Evolutionary conservation across 768 basidiomycete species (phyloP), one percentile per base, ranked within the genome.

Genomic region (Amyloporia xantha): DNA sequence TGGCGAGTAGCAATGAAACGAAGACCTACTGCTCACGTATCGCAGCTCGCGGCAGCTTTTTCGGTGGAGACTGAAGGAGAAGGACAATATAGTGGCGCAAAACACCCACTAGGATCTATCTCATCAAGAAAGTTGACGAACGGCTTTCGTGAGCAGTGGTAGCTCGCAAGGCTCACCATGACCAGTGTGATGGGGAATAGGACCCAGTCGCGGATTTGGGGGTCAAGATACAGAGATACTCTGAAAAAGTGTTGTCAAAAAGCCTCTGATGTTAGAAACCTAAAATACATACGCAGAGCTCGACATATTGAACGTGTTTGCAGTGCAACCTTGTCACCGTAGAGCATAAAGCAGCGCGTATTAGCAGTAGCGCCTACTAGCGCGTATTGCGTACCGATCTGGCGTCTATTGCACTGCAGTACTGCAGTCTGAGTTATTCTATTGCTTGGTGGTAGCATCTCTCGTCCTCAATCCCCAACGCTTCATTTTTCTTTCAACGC

Each of bases 111-210:
- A 96, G 74, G 58, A 96, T 88, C 93, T 95, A 59, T 41, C 4
- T 7, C 20, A 3, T 15, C 27, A 23, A 17, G 13, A 20, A 13
- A 2, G 28, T 12, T 38, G 37, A 55, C 35, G 46, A 37, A 44
- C 44, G 19, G 51, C 13, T 45, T 27, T 25, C 50, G 19, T 37
- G 10, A 41, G 27, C 21, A 26, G 47, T 40, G 38, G 39, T 45
- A 33, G 40, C 47, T 36, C 28, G 52, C n/a, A n/a, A 6, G 52
- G 69, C 79, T 59, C 54, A 91, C 94, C 93, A 96, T 96, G 63
- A 97, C 92, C 53, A 96, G 73, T 44, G 93, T 97, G 69, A 97
- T 96, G 46, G 94, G 94, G 69, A 97, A 92, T 50, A 97, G 69
- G 38, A 97, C 84, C 87, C 86, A 90, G 62, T 88, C 91, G 58